A percentile compares a stretch with the other conserved stretches of the same genome.
phyloP scores from a whole-genome alignment of 176 grass and related monocot species.

The Hordeum marinum region DNA sequence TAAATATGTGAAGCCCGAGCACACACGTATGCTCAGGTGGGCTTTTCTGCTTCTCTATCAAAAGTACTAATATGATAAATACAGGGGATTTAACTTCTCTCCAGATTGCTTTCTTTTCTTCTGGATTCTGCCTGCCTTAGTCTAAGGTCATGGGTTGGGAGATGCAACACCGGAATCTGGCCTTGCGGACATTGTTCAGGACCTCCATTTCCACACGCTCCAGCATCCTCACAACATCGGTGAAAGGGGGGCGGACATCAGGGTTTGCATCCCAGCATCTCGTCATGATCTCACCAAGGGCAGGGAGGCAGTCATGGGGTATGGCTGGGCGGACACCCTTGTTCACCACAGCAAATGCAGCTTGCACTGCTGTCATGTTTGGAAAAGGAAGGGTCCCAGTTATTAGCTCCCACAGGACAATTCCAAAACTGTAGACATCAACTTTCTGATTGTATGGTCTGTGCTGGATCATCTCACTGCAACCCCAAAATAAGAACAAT shows the following conservation, averaged over 20 bases:
- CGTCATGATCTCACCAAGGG: constrained; percentile 55
- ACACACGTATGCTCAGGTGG: neutral
- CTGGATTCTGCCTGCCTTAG: constrained; percentile 29
- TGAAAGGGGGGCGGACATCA: constrained; percentile 36
- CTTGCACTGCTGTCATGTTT: constrained; percentile 58
- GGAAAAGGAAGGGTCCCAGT: constrained; percentile 43
- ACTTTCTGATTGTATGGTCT: constrained; percentile 65
- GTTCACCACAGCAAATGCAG: constrained; percentile 60
- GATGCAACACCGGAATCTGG: constrained; percentile 52
- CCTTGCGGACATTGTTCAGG: constrained; percentile 38
- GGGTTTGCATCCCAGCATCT: constrained; percentile 59
- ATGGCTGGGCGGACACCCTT: constrained; percentile 53
- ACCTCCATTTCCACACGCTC: constrained; percentile 54
- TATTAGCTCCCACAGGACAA: constrained; percentile 58
- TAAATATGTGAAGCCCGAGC: constrained; percentile 32
- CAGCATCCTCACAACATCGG: constrained; percentile 47
- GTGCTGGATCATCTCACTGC: constrained; percentile 63
- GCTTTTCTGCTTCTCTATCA: constrained; percentile 29
- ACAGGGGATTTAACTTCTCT: constrained; percentile 34
- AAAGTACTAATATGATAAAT: constrained; percentile 43
- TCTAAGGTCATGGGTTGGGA: constrained; percentile 48
- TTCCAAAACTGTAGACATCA: constrained; percentile 62
- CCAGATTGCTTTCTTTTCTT: constrained; percentile 14
- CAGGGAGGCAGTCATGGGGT: constrained; percentile 52
- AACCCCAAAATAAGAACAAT: neutral